Evolutionary conservation across 2,329 filamentous ascomycete genomes (phyloP).

Genomic region (Botryosphaeria dothidea): DNA sequence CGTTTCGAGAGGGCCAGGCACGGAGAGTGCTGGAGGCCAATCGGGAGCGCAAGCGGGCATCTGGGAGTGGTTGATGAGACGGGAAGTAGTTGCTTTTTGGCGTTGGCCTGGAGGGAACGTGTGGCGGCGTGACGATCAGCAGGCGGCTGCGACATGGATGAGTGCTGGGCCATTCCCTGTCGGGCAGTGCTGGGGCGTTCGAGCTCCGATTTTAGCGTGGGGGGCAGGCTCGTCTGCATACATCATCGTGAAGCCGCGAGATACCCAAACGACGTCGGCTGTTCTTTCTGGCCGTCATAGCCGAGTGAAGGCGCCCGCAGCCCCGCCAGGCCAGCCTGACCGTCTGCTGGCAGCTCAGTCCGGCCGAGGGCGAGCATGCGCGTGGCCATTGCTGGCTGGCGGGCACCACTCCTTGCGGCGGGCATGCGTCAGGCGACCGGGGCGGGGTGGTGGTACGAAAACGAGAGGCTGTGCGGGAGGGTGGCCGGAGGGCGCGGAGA

Average conservation of each 20-base stretch:
- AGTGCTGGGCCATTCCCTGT: no score
- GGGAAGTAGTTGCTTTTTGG: neutral
- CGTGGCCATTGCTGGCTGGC: neutral
- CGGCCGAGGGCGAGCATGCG: neutral
- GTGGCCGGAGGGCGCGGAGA: neutral
- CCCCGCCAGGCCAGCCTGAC: no score
- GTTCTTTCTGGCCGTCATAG: neutral
- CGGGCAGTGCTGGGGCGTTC: conserved; percentile 4
- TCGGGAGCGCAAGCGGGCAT: neutral
- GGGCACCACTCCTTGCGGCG: neutral
- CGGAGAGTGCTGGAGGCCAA: neutral
- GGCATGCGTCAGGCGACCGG: neutral
- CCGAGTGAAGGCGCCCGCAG: no score
- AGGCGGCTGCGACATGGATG: no score
- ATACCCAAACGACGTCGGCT: no score
- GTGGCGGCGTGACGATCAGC: conserved; percentile 1
- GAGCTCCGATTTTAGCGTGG: neutral
- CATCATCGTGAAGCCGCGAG: neutral
- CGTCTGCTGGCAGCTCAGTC: neutral
- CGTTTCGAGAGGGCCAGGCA: neutral
- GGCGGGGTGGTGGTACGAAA: neutral
- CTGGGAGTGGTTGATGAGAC: neutral
- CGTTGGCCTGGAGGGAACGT: neutral
- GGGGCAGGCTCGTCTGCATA: neutral
- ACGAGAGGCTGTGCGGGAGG: neutral